Base-by-base conservation (phyloP, 2,329 filamentous ascomycete species). In the Sclerotinia trifoliorum region DNA sequence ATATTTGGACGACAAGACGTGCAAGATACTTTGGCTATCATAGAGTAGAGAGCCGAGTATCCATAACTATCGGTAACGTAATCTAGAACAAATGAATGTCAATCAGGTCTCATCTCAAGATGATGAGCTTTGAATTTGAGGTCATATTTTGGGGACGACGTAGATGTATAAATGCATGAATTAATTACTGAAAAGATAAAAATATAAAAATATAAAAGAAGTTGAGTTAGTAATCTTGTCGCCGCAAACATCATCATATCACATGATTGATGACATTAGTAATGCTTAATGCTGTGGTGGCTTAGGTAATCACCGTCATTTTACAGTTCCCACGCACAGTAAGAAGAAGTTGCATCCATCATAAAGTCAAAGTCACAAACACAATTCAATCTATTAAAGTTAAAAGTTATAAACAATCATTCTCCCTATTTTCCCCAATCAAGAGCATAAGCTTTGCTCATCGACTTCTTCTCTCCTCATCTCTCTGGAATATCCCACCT, bases 251-350 rank as follows among this genome's bases (percentile, higher is more conserved):
- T 63, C 13, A 17, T 42, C 46, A 51, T 63, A 10, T 56, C 46
- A 63, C 39, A 35, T 51, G 46, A 51, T 42, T 51, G 32, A 51
- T 17, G 17, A 51, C 19, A 21, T 54, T 42, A 42, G 13, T 42
- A 42, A 42, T 15, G 11, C 39, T 42, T 5, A 17, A 42, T 42
- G 39, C 39, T 42, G 5, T 21, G 11, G 2, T 8, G 15, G 19
- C 60, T 63, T 63, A 63, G n/a, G 60, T 63, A 63, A 63, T 63
- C 60, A 63, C 60, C 60, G 60, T 63, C 60, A 63, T 63, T 48
- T 51, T 51, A 15, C 19, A 56, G 7, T 19, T 49, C 42, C 7
- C 26, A n/a, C 10, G 44, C 26, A n/a, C 10, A 19, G 19, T n/a
- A 39, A 32, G 29, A n/a, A 56, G 10, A 26, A 44, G 10, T 19